phyloP scores from a whole-genome alignment of 106 monocot genomes.

The Vanilla planifolia region DNA sequence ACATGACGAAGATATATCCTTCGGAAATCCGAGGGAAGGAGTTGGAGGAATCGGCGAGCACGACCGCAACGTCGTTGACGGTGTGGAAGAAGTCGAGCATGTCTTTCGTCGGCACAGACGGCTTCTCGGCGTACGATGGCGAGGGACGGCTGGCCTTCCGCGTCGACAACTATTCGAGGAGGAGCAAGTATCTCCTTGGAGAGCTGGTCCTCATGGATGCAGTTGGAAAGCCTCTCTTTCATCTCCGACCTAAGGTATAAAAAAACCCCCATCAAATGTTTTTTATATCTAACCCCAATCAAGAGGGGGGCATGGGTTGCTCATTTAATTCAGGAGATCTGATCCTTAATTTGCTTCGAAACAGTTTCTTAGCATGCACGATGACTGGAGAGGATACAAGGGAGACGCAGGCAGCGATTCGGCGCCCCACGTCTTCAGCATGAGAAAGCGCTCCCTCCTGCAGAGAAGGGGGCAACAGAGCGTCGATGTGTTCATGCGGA shows the following conservation, averaged over 20 bases:
- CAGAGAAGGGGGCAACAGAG: conserved; percentile 7
- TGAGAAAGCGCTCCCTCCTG: conserved; percentile 34
- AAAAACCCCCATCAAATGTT: no score
- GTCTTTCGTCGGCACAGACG: conserved; percentile 79
- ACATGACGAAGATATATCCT: conserved; percentile 4
- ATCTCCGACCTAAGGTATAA: conserved; percentile 64
- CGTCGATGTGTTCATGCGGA: conserved; percentile 36
- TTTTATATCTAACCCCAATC: no score
- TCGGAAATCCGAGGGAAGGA: background rate
- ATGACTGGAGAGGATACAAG: conserved; percentile 45
- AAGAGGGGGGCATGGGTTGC: no score
- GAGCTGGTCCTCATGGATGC: conserved; percentile 82
- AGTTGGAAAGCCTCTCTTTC: conserved; percentile 33
- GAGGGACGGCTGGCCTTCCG: conserved; percentile 60
- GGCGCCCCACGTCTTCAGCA: conserved; percentile 29
- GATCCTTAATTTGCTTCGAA: background rate
- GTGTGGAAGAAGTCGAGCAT: conserved; percentile 97
- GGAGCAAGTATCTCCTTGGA: conserved; percentile 28
- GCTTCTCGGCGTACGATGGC: conserved; percentile 64
- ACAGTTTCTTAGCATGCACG: conserved; percentile 65
- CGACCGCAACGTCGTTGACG: conserved; percentile 31
- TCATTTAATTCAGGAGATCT: no score
- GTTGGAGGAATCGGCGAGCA: background rate
- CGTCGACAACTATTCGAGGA: conserved; percentile 90
- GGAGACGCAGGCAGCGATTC: conserved; percentile 12